These are phyloP conservation scores for Dryadomyces sulphureus DNA, from an alignment of 2,329 filamentous ascomycete species.

Conservation along the genomic window DNA sequence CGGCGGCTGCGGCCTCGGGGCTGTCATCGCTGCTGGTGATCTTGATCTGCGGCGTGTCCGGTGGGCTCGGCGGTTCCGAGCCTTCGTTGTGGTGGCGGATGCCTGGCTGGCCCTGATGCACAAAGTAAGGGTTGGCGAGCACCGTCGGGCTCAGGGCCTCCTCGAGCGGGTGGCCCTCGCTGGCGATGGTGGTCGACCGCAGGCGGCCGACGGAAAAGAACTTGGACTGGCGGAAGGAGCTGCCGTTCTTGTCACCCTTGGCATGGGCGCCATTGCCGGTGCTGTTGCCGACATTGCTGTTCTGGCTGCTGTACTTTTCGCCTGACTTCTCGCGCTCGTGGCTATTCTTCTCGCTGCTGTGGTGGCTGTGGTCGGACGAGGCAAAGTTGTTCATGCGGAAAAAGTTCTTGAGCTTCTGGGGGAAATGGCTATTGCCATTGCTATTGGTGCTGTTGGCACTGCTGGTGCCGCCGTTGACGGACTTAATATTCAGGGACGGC, in stretches of 20 bases:
- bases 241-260: slow-evolving; percentile 45
- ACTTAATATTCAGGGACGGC: slow-evolving; percentile 30
- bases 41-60: slow-evolving; percentile 72
- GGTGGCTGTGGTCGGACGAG: slow-evolving; percentile 14
- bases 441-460: slow-evolving; percentile 27
- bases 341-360: neutral
- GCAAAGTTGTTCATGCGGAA: slow-evolving; percentile 48
- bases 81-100: slow-evolving; percentile 89
- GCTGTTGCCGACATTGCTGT: slow-evolving; percentile 11
- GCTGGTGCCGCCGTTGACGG: slow-evolving; percentile 24
- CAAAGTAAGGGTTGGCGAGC: slow-evolving; percentile 93
- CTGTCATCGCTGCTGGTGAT: slow-evolving; percentile 33
- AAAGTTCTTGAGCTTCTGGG: slow-evolving; percentile 55
- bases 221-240: slow-evolving; percentile 65
- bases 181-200: slow-evolving; percentile 78
- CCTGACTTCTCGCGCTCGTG: neutral
- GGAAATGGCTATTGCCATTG: slow-evolving; percentile 43
- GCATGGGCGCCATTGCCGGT: too few species aligned
- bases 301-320: slow-evolving; percentile 3
- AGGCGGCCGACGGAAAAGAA: slow-evolving; percentile 84
- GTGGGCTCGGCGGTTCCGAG: slow-evolving; percentile 82
- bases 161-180: slow-evolving; percentile 82
- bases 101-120: slow-evolving; percentile 85
- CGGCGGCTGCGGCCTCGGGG: slow-evolving; percentile 16
- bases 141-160: slow-evolving; percentile 84